Evolutionary conservation across 108 stramenopile genomes (phyloP).

Genomic region (Aurantiochytrium sp.): DNA sequence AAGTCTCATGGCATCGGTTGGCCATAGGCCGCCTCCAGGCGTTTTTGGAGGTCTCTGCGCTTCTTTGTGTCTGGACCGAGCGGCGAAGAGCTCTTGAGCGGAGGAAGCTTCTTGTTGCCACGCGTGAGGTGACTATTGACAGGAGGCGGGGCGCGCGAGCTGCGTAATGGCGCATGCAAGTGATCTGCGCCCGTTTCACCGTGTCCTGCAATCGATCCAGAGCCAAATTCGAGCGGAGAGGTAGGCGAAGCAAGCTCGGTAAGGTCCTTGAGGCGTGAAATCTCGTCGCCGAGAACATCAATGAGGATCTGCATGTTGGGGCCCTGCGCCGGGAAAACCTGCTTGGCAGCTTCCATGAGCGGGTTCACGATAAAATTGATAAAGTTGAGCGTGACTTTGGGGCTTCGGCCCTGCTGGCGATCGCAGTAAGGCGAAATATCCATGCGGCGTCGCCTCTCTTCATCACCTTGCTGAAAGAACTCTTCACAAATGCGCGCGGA

Average conservation of each 20-base stretch:
- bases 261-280: background rate
- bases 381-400: conserved; percentile 44
- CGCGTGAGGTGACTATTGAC: background rate
- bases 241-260: too few relatives aligned
- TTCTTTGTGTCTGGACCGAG: background rate
- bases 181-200: background rate
- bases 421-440: conserved; percentile 48
- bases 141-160: background rate
- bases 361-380: conserved; percentile 55
- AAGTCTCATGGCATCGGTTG: background rate
- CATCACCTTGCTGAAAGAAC: conserved; percentile 61
- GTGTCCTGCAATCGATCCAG: too few relatives aligned
- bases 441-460: conserved; percentile 32
- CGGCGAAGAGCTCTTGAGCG: background rate
- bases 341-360: background rate
- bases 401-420: conserved; percentile 26
- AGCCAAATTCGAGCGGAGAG: too few relatives aligned
- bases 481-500: conserved; percentile 44
- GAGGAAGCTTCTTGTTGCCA: background rate
- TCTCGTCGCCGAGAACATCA: background rate
- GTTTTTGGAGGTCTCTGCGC: background rate
- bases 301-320: background rate
- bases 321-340: background rate
- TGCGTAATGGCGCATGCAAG: background rate
- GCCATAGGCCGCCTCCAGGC: background rate